Percentiles rank a stretch among this genome's conserved stretches.
phyloP scores from a whole-genome alignment of 768 basidiomycete genomes.

The Rhizopogon vulgaris region DNA sequence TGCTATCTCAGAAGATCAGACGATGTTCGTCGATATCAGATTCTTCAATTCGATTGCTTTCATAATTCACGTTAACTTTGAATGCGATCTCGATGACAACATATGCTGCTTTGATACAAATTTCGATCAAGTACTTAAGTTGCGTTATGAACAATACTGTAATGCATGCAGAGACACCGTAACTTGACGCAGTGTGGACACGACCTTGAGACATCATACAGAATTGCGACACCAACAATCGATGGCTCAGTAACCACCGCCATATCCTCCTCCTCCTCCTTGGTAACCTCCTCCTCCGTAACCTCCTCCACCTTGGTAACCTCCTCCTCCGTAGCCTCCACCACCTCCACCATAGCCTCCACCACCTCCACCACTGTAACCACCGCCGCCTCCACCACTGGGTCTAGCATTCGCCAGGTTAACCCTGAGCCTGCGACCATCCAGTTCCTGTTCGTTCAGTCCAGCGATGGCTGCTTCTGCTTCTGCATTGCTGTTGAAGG shows the following conservation, averaged over 20 bases:
- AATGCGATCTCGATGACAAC: background rate
- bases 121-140: background rate
- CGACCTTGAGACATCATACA: constrained; percentile 1
- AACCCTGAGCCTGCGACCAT: constrained; percentile 49
- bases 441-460: constrained; percentile 47
- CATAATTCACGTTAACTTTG: too few species aligned
- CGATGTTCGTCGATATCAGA: too few species aligned
- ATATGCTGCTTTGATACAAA: background rate
- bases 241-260: background rate
- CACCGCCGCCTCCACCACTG: constrained; percentile 20
- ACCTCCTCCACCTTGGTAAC: constrained; percentile 11
- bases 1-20: too few species aligned
- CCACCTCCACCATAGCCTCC: constrained; percentile 9
- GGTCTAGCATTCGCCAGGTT: constrained; percentile 32
- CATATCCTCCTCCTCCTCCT: constrained; percentile 8
- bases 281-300: constrained; percentile 4
- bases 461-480: constrained; percentile 39
- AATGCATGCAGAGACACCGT: constrained; percentile 2
- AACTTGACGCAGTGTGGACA: background rate
- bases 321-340: constrained; percentile 11
- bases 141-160: constrained; percentile 3
- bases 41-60: too few species aligned
- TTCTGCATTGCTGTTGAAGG: constrained; percentile 23
- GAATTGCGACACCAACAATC: background rate
- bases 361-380: constrained; percentile 11